A percentile compares a stretch with the other conserved stretches of the same genome.
Conservation (phyloP, 257 asterid genomes). For the Craterostigma plantagineum region DNA sequence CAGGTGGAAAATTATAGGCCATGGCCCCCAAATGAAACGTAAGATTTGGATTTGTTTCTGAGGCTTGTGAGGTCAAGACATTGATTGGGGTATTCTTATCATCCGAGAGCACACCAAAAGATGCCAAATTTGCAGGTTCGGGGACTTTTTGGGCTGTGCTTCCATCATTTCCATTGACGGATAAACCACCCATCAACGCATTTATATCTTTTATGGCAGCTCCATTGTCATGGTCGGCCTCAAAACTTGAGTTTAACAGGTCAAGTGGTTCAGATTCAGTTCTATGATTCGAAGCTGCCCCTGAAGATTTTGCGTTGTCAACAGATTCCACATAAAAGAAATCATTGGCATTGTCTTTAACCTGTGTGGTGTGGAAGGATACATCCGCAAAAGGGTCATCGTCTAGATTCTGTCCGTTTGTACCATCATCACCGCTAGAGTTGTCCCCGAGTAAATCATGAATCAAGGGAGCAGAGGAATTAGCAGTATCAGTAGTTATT, state of each 20-base stretch:
- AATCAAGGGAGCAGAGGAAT: conserved; percentile 39
- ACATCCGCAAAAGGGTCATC: conserved; percentile 97
- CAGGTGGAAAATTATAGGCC: conserved; percentile 50
- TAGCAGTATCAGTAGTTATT: conserved; percentile 14
- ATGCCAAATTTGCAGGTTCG: conserved; percentile 10
- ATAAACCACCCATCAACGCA: conserved; percentile 43
- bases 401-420: conserved; percentile 25
- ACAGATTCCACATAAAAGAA: conserved; percentile 45
- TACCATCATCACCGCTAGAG: conserved; percentile 17
- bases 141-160: no score
- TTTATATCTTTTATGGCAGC: conserved; percentile 23
- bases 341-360: conserved; percentile 32
- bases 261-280: conserved; percentile 46
- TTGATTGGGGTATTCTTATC: conserved; percentile 21
- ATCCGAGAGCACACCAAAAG: conserved; percentile 17
- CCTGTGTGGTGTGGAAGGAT: conserved; percentile 43
- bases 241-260: conserved; percentile 36
- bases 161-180: conserved; percentile 25
- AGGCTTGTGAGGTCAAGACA: conserved; percentile 45
- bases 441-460: conserved; percentile 63
- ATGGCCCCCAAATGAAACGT: conserved; percentile 47
- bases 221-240: conserved; percentile 18
- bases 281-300: conserved; percentile 17
- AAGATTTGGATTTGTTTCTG: conserved; percentile 33
- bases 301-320: conserved; percentile 27